A percentile compares a stretch with the other conserved stretches of the same genome.
Evolutionary conservation across 768 basidiomycete species (phyloP).

Genomic region (Tulasnella sp.): DNA sequence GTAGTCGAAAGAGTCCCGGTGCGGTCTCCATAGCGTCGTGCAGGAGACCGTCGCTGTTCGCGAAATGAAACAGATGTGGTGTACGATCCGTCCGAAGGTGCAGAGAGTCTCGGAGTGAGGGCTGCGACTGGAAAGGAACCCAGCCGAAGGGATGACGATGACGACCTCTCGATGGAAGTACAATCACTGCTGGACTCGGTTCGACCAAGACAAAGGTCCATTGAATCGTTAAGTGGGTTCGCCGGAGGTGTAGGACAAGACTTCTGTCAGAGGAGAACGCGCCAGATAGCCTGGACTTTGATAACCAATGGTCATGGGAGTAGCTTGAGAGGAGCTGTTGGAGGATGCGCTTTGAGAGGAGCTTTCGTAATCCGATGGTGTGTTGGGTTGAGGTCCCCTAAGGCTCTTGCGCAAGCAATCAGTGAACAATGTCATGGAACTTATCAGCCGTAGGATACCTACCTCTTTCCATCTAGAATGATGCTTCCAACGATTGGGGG

Average conservation of each 20-base stretch:
- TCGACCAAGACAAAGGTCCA: too few relatives aligned
- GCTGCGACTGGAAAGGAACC: too few relatives aligned
- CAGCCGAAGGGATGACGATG: too few relatives aligned
- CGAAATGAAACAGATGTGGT: too few relatives aligned
- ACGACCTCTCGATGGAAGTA: too few relatives aligned
- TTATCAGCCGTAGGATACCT: too few relatives aligned
- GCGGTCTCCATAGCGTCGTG: neutral
- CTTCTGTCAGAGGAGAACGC: conserved; percentile 7
- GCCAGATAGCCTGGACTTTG: neutral
- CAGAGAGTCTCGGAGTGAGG: neutral
- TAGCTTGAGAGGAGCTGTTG: conserved; percentile 7
- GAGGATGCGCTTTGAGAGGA: neutral
- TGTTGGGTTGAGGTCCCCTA: neutral
- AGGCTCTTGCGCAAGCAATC: too few relatives aligned
- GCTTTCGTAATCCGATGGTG: neutral
- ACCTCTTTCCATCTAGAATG: too few relatives aligned
- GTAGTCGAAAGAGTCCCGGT: conserved; percentile 17
- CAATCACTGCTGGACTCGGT: too few relatives aligned
- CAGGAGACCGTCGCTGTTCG: neutral
- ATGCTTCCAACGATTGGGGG: too few relatives aligned
- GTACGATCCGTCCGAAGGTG: neutral
- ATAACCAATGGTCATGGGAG: neutral
- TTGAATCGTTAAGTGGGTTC: neutral
- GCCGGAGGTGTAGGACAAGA: conserved; percentile 1
- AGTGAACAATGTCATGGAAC: too few relatives aligned